Evolutionary conservation across 305 asterid species (phyloP), one percentile per base, ranked within the genome.

Genomic region (Striga hermonthica): DNA sequence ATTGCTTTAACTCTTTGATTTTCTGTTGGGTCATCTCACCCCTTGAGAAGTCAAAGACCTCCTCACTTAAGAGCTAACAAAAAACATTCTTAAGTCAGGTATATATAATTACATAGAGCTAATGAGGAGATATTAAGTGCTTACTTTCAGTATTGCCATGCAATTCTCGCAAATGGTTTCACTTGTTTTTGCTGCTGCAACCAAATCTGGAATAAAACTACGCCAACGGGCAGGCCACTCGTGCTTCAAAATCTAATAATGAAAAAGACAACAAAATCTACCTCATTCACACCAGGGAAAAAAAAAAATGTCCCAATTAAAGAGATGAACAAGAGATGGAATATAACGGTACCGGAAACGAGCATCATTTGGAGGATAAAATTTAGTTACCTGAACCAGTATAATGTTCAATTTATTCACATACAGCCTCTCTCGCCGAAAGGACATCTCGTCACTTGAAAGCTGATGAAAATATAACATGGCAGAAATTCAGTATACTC

Each of bases 21-120:
- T 90, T 90, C 77, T 74, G 97, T 52, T 84, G 97, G 73, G 97
- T 90, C 97, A 90, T 84, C 79, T 90, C 97, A 78, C 97, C 97
- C 75, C 96, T 84, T 36, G 97, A 90, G 87, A 90, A 90, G 75
- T 90, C 97, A n/a, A 90, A 90, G 64, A 90, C 95, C 86, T 90
- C 97, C 69, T 90, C 97, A 62, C 97, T 90, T 16, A 90, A 84
- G 80, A 90, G 97, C 97, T 90, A 89, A 53, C 63, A 73, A 58
- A 67, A 60, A 73, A 53, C 44, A 70, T 28, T 41, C 41, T 49
- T 16, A 40, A 22, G 73, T 83, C 67, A 74, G 67, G 60, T 59
- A 75, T 57, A 60, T 50, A 69, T 62, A 58, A 38, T 60, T 49
- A 52, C 55, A 69, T 22, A 36, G 70, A 15, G 64, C 38, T 37